Base-by-base conservation (phyloP, 768 basidiomycete genomes). In the Russula compacta region DNA sequence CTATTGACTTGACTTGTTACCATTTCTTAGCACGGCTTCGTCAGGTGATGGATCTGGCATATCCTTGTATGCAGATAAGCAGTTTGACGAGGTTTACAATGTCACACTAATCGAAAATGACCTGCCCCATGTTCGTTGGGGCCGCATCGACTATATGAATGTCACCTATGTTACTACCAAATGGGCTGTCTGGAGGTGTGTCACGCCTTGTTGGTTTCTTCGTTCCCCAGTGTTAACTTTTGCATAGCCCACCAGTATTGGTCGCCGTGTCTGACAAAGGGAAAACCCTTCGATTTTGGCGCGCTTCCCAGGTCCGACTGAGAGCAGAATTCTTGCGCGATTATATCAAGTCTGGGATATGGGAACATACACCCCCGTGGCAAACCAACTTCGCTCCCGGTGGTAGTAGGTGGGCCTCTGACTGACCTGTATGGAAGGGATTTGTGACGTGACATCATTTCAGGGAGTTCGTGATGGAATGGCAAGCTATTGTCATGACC, bases 111-210 rank as follows among this genome's bases (percentile, higher is more conserved):
- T 81, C 14, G 79, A 78, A 21, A 79, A 78, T 10, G 89, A 87
- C 69, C 73, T 90, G 17, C 83, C 83, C 3, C 71, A 89, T 68
- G 80, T 94, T 59, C 84, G 81, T 59, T 95, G 87, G 81, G 93
- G 83, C 53, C 83, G 93, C 63, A 83, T 95, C 60, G 91, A 95
- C 75, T 95, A 93, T 72, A 74, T 92, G 64, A 85, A 86, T 63
- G 92, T 94, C 64, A 92, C 89, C 4, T 73, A 78, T 56, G 72
- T 93, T 59, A 94, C 92, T 59, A 92, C 91, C 2, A 87, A 87
- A 69, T 95, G 93, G 93, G 76, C 71, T 39, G 71, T 95, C 51
- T 94, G 91, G 89, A 80, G 82, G 93, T 93, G 70, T 61, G 84
- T 29, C 24, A 79, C 32, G 5, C 15, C 12, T 4, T 53, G 17